Evolutionary conservation across 2,329 filamentous ascomycete genomes (phyloP).

Genomic region (Talaromyces verruculosus): DNA sequence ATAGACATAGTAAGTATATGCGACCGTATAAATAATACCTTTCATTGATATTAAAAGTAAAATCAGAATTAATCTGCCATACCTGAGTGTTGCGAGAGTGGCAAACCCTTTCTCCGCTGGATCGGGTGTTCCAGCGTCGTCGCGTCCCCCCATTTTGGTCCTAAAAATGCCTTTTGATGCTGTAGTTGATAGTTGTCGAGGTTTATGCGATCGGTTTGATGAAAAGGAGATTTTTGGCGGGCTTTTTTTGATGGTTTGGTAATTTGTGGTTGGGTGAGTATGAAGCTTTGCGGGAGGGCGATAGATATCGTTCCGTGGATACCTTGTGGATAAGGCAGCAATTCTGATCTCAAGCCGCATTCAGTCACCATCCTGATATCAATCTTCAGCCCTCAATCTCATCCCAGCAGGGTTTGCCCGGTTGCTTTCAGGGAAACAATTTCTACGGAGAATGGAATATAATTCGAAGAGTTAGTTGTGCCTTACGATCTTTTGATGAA

Average conservation of each 20-base stretch:
- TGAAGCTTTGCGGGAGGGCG: slow-evolving; percentile 13
- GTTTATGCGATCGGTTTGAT: background rate
- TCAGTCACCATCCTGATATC: slow-evolving; percentile 12
- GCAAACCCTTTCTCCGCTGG: slow-evolving; percentile 75
- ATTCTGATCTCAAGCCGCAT: background rate
- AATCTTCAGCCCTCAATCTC: background rate
- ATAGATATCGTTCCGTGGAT: background rate
- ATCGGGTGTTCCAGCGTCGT: slow-evolving; percentile 58
- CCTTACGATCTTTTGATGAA: background rate
- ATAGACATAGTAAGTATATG: slow-evolving; percentile 33
- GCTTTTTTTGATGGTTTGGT: background rate
- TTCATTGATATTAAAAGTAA: slow-evolving; percentile 1
- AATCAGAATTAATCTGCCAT: slow-evolving; percentile 36
- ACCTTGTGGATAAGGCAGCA: slow-evolving; percentile 14
- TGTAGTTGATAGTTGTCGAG: background rate
- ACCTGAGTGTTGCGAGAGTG: slow-evolving; percentile 80
- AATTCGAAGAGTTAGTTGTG: background rate
- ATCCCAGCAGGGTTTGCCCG: too few species aligned
- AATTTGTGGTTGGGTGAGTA: slow-evolving; percentile 1
- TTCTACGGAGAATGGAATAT: background rate
- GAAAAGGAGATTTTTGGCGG: background rate
- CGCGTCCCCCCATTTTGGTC: slow-evolving; percentile 55
- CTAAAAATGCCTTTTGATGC: slow-evolving; percentile 1
- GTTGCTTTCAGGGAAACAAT: background rate
- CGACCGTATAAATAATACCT: slow-evolving; percentile 35